Base-by-base conservation (phyloP, 139 green algal species). In the Picochlorum sp. region DNA sequence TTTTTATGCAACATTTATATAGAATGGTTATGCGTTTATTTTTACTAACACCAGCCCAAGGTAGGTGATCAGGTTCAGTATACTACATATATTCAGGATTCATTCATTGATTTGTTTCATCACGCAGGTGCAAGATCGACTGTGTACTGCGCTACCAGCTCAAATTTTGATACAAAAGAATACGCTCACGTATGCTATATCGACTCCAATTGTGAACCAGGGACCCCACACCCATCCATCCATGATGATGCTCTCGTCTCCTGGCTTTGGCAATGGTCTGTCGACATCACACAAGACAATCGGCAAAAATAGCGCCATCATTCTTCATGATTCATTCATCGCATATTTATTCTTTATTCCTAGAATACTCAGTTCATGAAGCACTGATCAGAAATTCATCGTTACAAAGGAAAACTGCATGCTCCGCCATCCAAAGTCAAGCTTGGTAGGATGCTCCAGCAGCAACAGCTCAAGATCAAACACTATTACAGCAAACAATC, bases 201-300 rank as follows among this genome's bases (percentile, higher is more conserved):
- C 24, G 67, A 81, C 58, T 79, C 73, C 23, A 81, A 79, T 63
- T 84, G 78, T 55, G 11, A 61, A 1, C 74, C 71, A 32, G 37
- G 67, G 9, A 30, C 41, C 20, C 73, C 82, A 21, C 73, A 63
- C 60, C 21, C 23, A 10, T 15, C 59, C 16, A 66, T 68, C 9
- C 50, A 66, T 32, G 78, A 88, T 58, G 32, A 68, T 4, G 26
- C 26, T 16, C 45, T 67, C 47, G 77, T 69, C 0, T 38, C 44
- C 8, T 90, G 83, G 84, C 66, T 90, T 59, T 90, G 84, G 84
- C 21, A 74, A 26, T 90, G 84, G 84, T 85, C 75, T 4, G 66
- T 64, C 20, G 32, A 71, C 11, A 11, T 41, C 34, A 41, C 34
- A 41, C 34, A 41, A 8, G 34, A 9, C 7, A 41, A 41, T 41